Percentiles rank a stretch among this genome's conserved stretches.
Conservation (phyloP, 441 rosid species). For the Euphorbia corollata region DNA sequence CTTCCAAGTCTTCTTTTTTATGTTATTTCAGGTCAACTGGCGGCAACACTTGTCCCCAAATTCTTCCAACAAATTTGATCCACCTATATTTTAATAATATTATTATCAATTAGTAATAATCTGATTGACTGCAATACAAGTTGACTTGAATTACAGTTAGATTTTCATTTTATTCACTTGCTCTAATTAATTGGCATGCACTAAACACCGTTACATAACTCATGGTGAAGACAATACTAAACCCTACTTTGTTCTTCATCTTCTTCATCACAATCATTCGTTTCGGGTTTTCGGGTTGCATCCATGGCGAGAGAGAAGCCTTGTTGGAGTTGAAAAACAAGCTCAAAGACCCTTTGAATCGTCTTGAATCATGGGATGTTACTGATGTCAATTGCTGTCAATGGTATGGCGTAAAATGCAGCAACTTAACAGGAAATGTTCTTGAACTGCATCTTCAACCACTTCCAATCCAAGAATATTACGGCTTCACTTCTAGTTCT, state of each 20-base stretch:
- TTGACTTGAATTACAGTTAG: background rate
- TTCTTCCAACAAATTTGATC: no score
- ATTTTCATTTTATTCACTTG: background rate
- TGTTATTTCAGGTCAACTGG: no score
- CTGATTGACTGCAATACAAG: background rate
- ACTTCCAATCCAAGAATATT: background rate
- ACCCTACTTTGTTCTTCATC: background rate
- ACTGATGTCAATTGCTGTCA: background rate
- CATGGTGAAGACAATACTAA: background rate
- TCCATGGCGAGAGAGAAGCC: background rate
- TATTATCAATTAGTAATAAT: no score
- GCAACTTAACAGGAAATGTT: background rate
- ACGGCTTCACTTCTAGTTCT: background rate
- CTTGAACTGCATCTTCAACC: background rate
- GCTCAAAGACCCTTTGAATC: background rate
- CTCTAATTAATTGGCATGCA: background rate
- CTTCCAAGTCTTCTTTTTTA: no score
- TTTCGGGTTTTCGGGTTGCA: background rate
- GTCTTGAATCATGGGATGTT: background rate
- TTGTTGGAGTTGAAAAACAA: constrained; percentile 1
- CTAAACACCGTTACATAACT: background rate
- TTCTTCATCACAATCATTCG: background rate
- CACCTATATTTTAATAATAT: no score
- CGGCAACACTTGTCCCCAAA: no score
- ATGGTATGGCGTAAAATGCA: background rate